Base-by-base conservation (phyloP, 768 basidiomycete genomes). In the Macrolepiota fuliginosa region DNA sequence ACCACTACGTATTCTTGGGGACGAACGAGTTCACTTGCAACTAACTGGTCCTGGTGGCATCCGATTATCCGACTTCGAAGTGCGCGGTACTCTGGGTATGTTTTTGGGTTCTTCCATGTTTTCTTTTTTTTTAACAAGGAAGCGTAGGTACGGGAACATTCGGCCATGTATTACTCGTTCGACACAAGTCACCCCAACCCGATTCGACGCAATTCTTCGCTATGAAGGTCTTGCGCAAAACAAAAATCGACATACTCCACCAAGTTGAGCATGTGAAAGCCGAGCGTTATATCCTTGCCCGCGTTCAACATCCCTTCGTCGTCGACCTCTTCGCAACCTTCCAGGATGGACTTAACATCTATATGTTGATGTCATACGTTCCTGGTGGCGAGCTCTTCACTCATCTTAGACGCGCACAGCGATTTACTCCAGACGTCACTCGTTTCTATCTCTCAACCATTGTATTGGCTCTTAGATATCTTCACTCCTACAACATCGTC, bases 251-350 rank as follows among this genome's bases (percentile, higher is more conserved):
- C 54, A 86, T 88, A 52, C 83, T 98, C 53, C 91, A 96, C 49
- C 97, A 99, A 72, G 92, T 98, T 56, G 95, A 98, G 71, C 97
- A 99, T 72, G 96, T 98, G 69, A 98, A 96, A 69, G 94, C 93
- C 9, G 97, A 99, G 72, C 88, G 96, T 22, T 88, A 89, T 69
- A 98, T 98, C 66, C 86, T 99, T 37, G 93, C 93, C 19, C 86
- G 90, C 36, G 89, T 97, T 46, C 86, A 89, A 50, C 95, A 98
- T 71, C 95, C 96, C 2, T 98, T 98, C 76, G 87, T 99, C 64
- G 96, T 99, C 63, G 95, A 98, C 68, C 87, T 99, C 64, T 96
- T 92, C 70, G 92, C 91, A 45, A 94, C 94, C 13, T 96, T 94
- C 70, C 96, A 97, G 74, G 97, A 99, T 75, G 89, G 89, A 69